Conservation (phyloP, 2,329 filamentous ascomycete species). For the Tolypocladium album region DNA sequence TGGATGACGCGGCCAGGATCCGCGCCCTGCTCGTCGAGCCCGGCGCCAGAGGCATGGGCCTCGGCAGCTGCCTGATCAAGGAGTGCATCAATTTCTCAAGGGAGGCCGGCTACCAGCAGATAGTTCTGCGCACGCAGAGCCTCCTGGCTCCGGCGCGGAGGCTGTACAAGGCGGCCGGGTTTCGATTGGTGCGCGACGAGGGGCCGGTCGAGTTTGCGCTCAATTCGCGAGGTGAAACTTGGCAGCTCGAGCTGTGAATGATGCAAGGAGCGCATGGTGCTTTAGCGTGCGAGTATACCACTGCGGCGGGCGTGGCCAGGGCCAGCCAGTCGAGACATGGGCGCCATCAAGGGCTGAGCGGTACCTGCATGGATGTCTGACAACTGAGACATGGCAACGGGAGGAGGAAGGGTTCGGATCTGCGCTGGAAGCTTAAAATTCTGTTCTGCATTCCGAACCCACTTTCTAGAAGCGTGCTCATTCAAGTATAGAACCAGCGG, state of each 20-base stretch:
- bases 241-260: background rate
- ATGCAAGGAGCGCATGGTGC: background rate
- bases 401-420: too few species aligned
- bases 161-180: constrained; percentile 10
- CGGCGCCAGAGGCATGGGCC: constrained; percentile 8
- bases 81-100: constrained; percentile 9
- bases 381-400: too few species aligned
- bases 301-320: too few species aligned
- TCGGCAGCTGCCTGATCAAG: constrained; percentile 7
- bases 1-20: constrained; percentile 8
- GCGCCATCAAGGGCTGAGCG: background rate
- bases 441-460: background rate
- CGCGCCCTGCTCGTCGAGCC: constrained; percentile 14
- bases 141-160: constrained; percentile 7
- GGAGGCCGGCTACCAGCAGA: constrained; percentile 6
- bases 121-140: constrained; percentile 10
- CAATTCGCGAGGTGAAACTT: background rate
- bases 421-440: background rate
- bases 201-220: background rate
- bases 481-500: background rate
- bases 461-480: background rate
- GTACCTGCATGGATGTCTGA: too few species aligned
- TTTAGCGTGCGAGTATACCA: too few species aligned
- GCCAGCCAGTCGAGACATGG: background rate
- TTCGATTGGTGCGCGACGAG: constrained; percentile 3